Conservation (phyloP, 2,329 filamentous ascomycete species). For the Beauveria medogensis region DNA sequence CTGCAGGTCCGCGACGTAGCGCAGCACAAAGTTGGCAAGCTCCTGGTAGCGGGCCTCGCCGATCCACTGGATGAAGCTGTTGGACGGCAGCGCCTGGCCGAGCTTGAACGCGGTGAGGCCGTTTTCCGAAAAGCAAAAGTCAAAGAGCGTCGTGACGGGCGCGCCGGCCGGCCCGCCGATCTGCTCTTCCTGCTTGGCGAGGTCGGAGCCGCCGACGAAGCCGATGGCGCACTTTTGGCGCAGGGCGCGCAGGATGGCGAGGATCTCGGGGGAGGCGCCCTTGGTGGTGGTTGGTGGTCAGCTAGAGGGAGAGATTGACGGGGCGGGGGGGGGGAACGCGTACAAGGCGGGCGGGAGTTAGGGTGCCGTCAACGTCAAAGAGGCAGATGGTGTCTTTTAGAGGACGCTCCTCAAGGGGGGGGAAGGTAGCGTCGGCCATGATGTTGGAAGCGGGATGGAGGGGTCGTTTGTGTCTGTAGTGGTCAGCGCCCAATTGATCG, state of each 20-base stretch:
- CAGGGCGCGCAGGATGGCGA: slow-evolving; percentile 67
- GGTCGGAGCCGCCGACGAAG: slow-evolving; percentile 87
- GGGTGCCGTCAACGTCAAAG: slow-evolving; percentile 93
- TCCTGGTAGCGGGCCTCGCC: slow-evolving; percentile 78
- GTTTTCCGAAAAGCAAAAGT: slow-evolving; percentile 97
- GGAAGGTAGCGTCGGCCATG: slow-evolving; percentile 47
- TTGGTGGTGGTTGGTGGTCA: slow-evolving; percentile 25
- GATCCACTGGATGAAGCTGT: slow-evolving; percentile 86
- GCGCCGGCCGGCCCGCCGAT: slow-evolving; percentile 56
- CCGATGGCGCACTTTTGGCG: slow-evolving; percentile 85
- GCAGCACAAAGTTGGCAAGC: slow-evolving; percentile 66
- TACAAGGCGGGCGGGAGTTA: slow-evolving; percentile 76
- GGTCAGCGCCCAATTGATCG: background rate
- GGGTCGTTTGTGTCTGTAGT: background rate
- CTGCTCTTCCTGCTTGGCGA: slow-evolving; percentile 93
- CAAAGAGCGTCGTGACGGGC: slow-evolving; percentile 79
- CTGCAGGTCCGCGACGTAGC: slow-evolving; percentile 78
- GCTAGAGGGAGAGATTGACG: background rate
- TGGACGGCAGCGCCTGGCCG: slow-evolving; percentile 65
- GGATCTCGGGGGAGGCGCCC: slow-evolving; percentile 72
- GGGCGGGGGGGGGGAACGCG: slow-evolving; percentile 18
- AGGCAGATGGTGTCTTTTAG: slow-evolving; percentile 89
- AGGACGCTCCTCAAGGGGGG: slow-evolving; percentile 73
- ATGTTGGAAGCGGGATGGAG: background rate
- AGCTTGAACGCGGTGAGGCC: slow-evolving; percentile 85